Evolutionary conservation across 768 basidiomycete species (phyloP).

Genomic region (Lentinus tigrinus): DNA sequence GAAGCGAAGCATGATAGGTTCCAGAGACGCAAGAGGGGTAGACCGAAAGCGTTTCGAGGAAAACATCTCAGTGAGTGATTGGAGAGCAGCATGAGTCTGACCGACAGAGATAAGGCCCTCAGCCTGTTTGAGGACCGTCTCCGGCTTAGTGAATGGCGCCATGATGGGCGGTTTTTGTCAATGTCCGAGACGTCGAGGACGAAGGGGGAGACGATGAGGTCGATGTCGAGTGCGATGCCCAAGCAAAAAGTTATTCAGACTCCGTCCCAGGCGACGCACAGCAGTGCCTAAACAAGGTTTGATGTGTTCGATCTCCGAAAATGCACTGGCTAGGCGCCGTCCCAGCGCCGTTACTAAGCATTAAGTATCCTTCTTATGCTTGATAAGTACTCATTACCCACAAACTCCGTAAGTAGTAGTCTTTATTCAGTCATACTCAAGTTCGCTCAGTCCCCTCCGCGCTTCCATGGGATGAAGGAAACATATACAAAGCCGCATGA

Average conservation of each 20-base stretch:
- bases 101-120: slow-evolving; percentile 92
- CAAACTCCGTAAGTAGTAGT: too few relatives aligned
- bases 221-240: slow-evolving; percentile 4
- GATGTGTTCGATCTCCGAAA: slow-evolving; percentile 1
- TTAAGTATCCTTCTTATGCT: too few relatives aligned
- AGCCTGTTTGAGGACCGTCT: slow-evolving; percentile 90
- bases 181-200: slow-evolving; percentile 6
- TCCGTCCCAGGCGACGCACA: slow-evolving; percentile 4
- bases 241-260: slow-evolving; percentile 14
- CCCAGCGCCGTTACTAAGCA: too few relatives aligned
- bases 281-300: slow-evolving; percentile 2
- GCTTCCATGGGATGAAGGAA: neutral
- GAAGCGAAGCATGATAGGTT: slow-evolving; percentile 95
- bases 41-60: slow-evolving; percentile 90
- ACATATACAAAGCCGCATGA: neutral
- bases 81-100: slow-evolving; percentile 86
- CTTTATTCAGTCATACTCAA: too few relatives aligned
- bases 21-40: slow-evolving; percentile 83
- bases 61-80: slow-evolving; percentile 91
- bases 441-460: neutral
- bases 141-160: slow-evolving; percentile 90
- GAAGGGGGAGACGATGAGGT: neutral
- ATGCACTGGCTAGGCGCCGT: too few relatives aligned
- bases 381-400: too few relatives aligned
- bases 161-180: slow-evolving; percentile 40